Conservation (phyloP, 345 rosid genomes). For the Eutrema yunnanense region DNA sequence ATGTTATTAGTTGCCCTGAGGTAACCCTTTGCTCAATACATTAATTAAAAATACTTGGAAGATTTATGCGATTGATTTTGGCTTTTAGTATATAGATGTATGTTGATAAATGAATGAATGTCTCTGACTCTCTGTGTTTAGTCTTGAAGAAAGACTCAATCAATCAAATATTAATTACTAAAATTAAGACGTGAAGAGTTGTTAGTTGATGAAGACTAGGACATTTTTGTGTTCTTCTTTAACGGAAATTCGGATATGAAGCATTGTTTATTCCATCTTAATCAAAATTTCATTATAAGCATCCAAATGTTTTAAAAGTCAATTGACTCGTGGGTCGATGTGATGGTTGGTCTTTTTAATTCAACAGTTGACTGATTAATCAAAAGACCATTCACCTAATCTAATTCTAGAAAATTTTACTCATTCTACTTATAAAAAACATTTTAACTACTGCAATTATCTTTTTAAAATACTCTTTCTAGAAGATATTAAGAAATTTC, state of each 20-base stretch:
- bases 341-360: background rate
- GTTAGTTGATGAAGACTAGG: conserved; percentile 10
- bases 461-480: too few species aligned
- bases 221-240: background rate
- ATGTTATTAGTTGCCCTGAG: conserved; percentile 20
- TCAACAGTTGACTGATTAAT: background rate
- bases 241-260: background rate
- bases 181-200: conserved; percentile 18
- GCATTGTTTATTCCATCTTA: background rate
- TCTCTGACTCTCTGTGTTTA: background rate
- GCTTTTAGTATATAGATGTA: background rate
- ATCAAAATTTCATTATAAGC: background rate
- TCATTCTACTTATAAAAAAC: too few species aligned
- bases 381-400: background rate
- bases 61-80: background rate
- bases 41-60: background rate
- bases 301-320: background rate
- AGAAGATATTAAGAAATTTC: too few species aligned
- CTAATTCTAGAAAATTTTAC: background rate
- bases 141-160: background rate
- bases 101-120: too few species aligned
- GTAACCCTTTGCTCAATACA: conserved; percentile 10
- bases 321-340: background rate
- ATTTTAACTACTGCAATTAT: too few species aligned
- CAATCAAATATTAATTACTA: background rate